Evolutionary conservation across 305 asterid species (phyloP).

Genomic region (Andrographis paniculata): DNA sequence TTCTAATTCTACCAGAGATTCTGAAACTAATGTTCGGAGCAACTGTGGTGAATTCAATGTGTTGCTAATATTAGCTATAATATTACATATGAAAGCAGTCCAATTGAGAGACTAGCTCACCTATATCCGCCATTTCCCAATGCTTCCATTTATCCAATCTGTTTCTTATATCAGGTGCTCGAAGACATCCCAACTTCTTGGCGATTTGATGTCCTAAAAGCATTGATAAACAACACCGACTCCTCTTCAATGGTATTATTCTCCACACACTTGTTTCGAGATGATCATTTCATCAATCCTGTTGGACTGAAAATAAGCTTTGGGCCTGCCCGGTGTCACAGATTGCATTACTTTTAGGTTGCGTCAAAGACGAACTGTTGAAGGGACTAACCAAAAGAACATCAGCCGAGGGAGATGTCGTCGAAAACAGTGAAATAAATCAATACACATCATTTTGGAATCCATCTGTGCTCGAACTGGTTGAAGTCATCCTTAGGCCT

Average conservation of each 20-base stretch:
- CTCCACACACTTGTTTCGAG: conserved; percentile 15
- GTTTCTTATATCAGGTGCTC: conserved; percentile 27
- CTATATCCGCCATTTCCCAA: conserved; percentile 2
- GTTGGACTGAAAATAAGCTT: conserved; percentile 5
- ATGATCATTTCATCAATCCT: conserved; percentile 7
- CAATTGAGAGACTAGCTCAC: conserved; percentile 4
- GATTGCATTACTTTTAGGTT: conserved; percentile 73
- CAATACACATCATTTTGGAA: conserved; percentile 46
- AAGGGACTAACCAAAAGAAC: conserved; percentile 28
- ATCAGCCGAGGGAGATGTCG: conserved; percentile 14
- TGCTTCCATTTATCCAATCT: conserved; percentile 3
- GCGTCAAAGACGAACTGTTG: conserved; percentile 62
- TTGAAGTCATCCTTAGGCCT: conserved; percentile 71
- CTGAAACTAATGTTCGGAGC: too few relatives aligned
- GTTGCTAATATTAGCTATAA: too few relatives aligned
- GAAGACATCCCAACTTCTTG: conserved; percentile 60
- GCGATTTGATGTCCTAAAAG: conserved; percentile 61
- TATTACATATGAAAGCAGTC: too few relatives aligned
- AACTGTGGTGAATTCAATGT: too few relatives aligned
- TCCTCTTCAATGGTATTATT: conserved; percentile 79
- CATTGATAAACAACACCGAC: conserved; percentile 58
- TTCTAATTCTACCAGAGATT: too few relatives aligned
- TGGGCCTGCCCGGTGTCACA: conserved; percentile 20
- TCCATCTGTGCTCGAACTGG: conserved; percentile 55
- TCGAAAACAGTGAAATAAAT: conserved; percentile 18